Conservation (phyloP, 1,284 basidiomycete genomes). For the Phlebopus sp. region DNA sequence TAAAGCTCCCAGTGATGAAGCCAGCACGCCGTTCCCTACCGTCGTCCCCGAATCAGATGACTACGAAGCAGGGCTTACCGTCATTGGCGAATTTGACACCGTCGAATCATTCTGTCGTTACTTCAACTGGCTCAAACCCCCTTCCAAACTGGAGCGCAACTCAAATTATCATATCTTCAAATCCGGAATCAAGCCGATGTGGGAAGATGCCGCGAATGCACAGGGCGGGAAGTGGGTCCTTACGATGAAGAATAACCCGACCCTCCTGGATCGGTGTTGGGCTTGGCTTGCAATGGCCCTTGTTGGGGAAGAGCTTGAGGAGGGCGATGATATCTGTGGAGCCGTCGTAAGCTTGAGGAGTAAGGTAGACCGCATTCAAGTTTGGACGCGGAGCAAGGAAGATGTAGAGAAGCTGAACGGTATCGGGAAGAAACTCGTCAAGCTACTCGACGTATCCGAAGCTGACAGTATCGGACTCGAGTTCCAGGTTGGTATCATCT, state of each 20-base stretch:
- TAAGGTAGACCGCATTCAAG: conserved; percentile 86
- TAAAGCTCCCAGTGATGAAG: conserved; percentile 28
- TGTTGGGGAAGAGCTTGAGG: conserved; percentile 88
- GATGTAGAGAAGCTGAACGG: conserved; percentile 81
- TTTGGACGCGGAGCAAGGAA: conserved; percentile 83
- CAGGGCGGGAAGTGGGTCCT: conserved; percentile 93
- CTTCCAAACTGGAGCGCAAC: conserved; percentile 82
- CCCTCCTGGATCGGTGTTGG: conserved; percentile 85
- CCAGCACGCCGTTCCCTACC: conserved; percentile 24
- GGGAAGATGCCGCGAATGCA: conserved; percentile 92
- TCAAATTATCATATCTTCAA: conserved; percentile 96
- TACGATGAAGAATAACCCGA: conserved; percentile 82
- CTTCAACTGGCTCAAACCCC: conserved; percentile 92
- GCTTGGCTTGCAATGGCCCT: conserved; percentile 87
- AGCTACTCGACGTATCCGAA: conserved; percentile 77
- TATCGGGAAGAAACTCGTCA: conserved; percentile 80
- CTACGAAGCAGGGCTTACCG: conserved; percentile 75
- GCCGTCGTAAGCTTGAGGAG: conserved; percentile 86
- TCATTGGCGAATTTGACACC: conserved; percentile 79
- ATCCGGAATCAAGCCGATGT: conserved; percentile 88
- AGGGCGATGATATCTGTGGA: conserved; percentile 84
- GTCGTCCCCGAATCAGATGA: conserved; percentile 54
- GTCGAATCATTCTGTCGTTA: conserved; percentile 92
- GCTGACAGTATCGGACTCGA: conserved; percentile 81
- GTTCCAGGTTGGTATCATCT: conserved; percentile 64